Conservation (phyloP, 495 filamentous ascomycete species). For the Podospora didyma region DNA sequence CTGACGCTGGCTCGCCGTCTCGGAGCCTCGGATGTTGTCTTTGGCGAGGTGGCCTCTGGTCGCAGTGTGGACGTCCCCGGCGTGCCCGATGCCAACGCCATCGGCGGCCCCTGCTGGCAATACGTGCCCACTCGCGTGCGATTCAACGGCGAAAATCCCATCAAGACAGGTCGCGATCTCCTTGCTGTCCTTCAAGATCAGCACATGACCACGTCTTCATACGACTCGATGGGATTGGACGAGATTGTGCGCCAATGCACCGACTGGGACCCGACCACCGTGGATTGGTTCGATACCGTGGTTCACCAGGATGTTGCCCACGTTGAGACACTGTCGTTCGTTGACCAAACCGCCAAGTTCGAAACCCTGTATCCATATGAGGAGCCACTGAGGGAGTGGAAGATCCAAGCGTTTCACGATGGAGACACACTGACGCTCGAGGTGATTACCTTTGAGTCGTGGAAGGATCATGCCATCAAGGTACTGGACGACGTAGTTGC, state of each 20-base stretch:
- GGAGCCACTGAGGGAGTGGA: constrained; percentile 43
- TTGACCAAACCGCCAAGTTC: constrained; percentile 16
- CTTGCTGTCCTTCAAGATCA: constrained; percentile 33
- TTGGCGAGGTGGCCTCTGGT: constrained; percentile 58
- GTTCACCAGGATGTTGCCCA: constrained; percentile 47
- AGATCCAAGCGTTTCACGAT: constrained; percentile 39
- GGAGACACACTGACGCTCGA: constrained; percentile 37
- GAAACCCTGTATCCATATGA: constrained; percentile 42
- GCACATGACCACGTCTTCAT: constrained; percentile 30
- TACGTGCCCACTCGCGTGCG: constrained; percentile 37
- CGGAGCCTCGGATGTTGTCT: constrained; percentile 48
- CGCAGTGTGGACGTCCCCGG: constrained; percentile 49
- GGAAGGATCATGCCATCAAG: constrained; percentile 32
- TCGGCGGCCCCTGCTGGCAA: constrained; percentile 44
- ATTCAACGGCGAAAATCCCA: constrained; percentile 12
- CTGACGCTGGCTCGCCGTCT: constrained; percentile 52
- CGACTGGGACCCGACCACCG: constrained; percentile 11
- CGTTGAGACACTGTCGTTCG: constrained; percentile 34
- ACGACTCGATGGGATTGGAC: constrained; percentile 34
- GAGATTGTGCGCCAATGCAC: constrained; percentile 31
- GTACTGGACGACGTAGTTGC: constrained; percentile 32
- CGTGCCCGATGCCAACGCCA: constrained; percentile 40
- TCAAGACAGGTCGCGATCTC: constrained; percentile 28
- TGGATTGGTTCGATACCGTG: constrained; percentile 38
- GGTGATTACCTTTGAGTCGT: constrained; percentile 40